phyloP scores from a whole-genome alignment of 257 asterid genomes.

The Gentiana macrophylla region DNA sequence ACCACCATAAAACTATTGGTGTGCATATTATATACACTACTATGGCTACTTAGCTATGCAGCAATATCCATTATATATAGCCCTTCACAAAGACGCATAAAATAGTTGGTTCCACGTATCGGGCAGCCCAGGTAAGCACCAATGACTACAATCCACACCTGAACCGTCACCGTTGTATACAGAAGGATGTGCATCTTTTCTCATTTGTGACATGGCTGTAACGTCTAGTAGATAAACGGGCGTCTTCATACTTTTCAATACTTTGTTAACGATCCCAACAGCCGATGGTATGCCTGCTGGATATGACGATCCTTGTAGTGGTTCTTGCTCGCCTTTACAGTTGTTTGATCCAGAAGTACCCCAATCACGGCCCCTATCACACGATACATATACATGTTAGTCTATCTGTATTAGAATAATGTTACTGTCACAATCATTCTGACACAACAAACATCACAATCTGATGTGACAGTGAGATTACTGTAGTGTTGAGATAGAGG shows the following conservation, averaged over 20 bases:
- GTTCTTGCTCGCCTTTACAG: constrained; percentile 20
- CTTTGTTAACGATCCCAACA: constrained; percentile 15
- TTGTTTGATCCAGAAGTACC: constrained; percentile 9
- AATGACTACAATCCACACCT: constrained; percentile 45
- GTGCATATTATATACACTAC: constrained; percentile 24
- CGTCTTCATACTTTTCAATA: constrained; percentile 22
- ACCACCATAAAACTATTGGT: too few relatives aligned
- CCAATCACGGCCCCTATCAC: constrained; percentile 24
- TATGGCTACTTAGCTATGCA: constrained; percentile 10
- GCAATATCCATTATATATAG: too few relatives aligned
- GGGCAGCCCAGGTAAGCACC: constrained; percentile 67
- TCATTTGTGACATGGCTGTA: constrained; percentile 36
- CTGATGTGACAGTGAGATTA: too few relatives aligned
- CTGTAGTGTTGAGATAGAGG: background rate
- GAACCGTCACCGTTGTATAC: constrained; percentile 17
- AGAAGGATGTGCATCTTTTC: constrained; percentile 59
- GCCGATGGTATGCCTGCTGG: constrained; percentile 25
- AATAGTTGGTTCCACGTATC: constrained; percentile 62
- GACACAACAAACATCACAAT: too few relatives aligned
- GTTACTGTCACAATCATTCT: too few relatives aligned
- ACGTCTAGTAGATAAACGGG: constrained; percentile 42
- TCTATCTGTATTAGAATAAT: too few relatives aligned
- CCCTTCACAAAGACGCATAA: constrained; percentile 26
- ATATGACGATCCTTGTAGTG: constrained; percentile 19
- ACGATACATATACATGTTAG: background rate